Percentiles rank a stretch among this genome's conserved stretches.
Conservation (phyloP, 1,284 basidiomycete genomes). For the Singerocomus inundabilis region DNA sequence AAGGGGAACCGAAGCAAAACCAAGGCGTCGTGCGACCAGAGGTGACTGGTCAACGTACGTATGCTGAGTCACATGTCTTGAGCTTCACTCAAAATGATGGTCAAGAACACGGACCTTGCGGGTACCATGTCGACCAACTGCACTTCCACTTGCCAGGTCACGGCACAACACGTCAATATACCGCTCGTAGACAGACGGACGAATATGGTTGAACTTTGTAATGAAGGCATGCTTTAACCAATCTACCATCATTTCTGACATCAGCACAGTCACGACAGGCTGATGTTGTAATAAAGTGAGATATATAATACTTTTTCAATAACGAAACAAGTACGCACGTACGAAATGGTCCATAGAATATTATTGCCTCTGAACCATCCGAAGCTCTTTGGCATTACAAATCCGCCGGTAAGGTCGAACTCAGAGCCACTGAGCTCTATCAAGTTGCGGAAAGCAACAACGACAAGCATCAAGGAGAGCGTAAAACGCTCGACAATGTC, state of each 20-base stretch:
- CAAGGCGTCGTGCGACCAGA: slow-evolving; percentile 88
- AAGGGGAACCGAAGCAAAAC: slow-evolving; percentile 91
- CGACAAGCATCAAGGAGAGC: slow-evolving; percentile 85
- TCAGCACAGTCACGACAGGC: slow-evolving; percentile 90
- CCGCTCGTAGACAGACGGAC: slow-evolving; percentile 92
- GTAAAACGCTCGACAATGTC: slow-evolving; percentile 99
- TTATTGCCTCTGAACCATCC: slow-evolving; percentile 79
- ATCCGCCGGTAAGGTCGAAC: slow-evolving; percentile 70
- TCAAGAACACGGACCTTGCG: slow-evolving; percentile 54
- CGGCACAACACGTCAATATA: slow-evolving; percentile 96
- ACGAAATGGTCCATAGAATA: slow-evolving; percentile 86
- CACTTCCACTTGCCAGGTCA: slow-evolving; percentile 84
- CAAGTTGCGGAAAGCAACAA: slow-evolving; percentile 93
- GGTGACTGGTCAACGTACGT: slow-evolving; percentile 96
- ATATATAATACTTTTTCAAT: neutral
- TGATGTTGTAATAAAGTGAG: slow-evolving; percentile 31
- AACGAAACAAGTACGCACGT: slow-evolving; percentile 50
- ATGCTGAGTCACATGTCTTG: slow-evolving; percentile 47
- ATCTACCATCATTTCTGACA: slow-evolving; percentile 94
- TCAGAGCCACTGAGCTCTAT: slow-evolving; percentile 93
- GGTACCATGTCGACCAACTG: slow-evolving; percentile 61
- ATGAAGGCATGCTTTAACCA: slow-evolving; percentile 99
- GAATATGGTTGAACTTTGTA: slow-evolving; percentile 96
- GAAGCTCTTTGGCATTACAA: slow-evolving; percentile 81
- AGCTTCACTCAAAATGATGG: slow-evolving; percentile 3